These are phyloP conservation scores for Acanthamoeba triangularis DNA, from an alignment of 208 protist genomes.

Conservation along the genomic window DNA sequence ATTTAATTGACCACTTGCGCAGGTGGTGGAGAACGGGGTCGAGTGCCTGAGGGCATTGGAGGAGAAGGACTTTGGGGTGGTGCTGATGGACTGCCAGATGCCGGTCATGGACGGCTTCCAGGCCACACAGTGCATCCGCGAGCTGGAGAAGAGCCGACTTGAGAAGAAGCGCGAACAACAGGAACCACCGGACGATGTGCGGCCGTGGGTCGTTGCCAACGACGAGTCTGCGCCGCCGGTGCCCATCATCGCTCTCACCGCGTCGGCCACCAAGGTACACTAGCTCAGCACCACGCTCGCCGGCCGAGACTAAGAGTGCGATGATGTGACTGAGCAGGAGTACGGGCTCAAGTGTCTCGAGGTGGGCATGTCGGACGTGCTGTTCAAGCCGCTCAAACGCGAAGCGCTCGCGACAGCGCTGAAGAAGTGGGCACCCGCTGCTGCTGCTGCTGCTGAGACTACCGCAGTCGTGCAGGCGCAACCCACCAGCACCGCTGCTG, in stretches of 20 bases:
- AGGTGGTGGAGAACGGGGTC: conserved; percentile 1
- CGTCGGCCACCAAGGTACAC: neutral
- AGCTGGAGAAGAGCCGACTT: too few species aligned
- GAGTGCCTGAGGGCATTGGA: neutral
- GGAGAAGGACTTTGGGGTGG: neutral
- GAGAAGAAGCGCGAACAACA: too few species aligned
- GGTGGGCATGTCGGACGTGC: neutral
- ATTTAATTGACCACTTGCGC: neutral
- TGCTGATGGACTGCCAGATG: conserved; percentile 65
- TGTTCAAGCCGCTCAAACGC: neutral
- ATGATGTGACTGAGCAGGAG: neutral
- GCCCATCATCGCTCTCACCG: neutral
- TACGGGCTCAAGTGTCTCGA: neutral
- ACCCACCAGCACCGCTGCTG: too few species aligned
- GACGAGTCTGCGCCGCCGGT: neutral
- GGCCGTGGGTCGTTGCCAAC: too few species aligned
- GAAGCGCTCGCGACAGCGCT: too few species aligned
- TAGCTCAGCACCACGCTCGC: neutral
- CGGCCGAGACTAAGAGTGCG: too few species aligned
- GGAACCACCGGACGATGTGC: too few species aligned
- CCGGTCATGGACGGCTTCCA: neutral
- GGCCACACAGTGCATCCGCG: neutral
- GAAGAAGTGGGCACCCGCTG: too few species aligned
- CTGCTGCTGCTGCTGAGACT: too few species aligned
- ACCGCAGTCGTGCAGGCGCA: too few species aligned